Percentiles rank a stretch among this genome's conserved stretches.
These are phyloP conservation scores for Amphicarpaea edgeworthii DNA, from an alignment of 306 rosid species.

Conservation along the genomic window DNA sequence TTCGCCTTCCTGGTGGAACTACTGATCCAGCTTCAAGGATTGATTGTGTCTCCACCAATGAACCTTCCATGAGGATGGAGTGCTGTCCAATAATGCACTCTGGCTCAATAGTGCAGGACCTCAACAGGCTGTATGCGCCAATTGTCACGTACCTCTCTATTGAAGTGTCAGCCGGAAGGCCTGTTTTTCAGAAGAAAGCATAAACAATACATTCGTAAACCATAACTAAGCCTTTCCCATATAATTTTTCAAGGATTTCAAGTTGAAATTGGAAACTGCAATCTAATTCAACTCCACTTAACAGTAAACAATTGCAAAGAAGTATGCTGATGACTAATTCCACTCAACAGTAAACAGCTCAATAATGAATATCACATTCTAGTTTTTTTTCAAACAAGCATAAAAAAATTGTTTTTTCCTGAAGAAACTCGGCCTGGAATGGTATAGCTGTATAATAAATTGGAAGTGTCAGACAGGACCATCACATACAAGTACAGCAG, in stretches of 20 bases:
- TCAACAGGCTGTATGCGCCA: constrained; percentile 91
- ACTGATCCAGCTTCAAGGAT: constrained; percentile 99
- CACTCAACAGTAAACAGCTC: constrained; percentile 7
- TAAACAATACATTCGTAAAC: not conserved
- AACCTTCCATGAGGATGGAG: constrained; percentile 99
- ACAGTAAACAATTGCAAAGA: constrained; percentile 26
- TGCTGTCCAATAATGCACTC: constrained; percentile 98
- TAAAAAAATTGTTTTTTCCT: not conserved
- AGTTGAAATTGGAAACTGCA: constrained; percentile 15
- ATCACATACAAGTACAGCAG: constrained; percentile 17
- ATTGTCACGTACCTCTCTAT: constrained; percentile 89
- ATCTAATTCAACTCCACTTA: not conserved
- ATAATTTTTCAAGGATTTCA: not conserved
- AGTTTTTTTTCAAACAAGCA: not conserved
- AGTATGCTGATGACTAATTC: constrained; percentile 30
- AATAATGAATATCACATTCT: constrained; percentile 12
- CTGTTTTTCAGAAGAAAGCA: constrained; percentile 58
- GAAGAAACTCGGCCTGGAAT: not conserved
- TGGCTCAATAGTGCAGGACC: constrained; percentile 97
- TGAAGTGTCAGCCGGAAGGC: constrained; percentile 91
- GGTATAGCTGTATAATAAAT: not conserved
- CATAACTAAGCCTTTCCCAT: not conserved
- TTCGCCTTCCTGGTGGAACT: constrained; percentile 94
- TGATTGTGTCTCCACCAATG: constrained; percentile 90
- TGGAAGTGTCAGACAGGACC: not conserved